Percentiles rank a stretch among this genome's conserved stretches.
Evolutionary conservation across 306 rosid genomes (phyloP).

Genomic region (Gynostemma pentaphyllum): DNA sequence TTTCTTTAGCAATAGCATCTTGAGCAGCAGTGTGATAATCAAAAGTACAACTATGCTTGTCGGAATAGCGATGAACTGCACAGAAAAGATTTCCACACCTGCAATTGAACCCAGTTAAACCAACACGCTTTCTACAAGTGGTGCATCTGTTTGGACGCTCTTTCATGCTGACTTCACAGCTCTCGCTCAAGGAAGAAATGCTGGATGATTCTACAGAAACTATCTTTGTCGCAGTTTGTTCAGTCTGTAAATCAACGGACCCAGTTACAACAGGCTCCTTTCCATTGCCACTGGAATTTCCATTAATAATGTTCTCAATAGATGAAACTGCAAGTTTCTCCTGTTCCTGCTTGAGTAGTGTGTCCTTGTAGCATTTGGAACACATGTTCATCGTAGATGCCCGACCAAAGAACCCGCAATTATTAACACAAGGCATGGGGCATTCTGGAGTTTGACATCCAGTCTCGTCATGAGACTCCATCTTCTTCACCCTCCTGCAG

Average conservation of each 20-base stretch:
- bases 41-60: constrained; percentile 52
- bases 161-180: constrained; percentile 30
- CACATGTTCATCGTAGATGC: constrained; percentile 78
- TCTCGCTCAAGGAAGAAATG: constrained; percentile 27
- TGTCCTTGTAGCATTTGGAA: constrained; percentile 75
- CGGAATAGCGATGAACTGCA: constrained; percentile 55
- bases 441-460: constrained; percentile 71
- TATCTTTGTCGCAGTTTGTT: constrained; percentile 20
- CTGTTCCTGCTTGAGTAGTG: constrained; percentile 59
- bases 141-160: constrained; percentile 44
- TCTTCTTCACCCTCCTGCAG: constrained; percentile 31
- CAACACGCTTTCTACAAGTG: constrained; percentile 59
- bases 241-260: constrained; percentile 25
- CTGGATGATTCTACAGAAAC: constrained; percentile 19
- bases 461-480: constrained; percentile 72
- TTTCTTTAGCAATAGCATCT: constrained; percentile 67
- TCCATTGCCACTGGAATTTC: constrained; percentile 20
- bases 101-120: constrained; percentile 70
- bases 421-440: constrained; percentile 58
- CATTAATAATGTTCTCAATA: constrained; percentile 52
- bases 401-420: constrained; percentile 78
- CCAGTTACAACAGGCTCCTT: constrained; percentile 27
- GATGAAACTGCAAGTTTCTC: constrained; percentile 49
- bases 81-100: constrained; percentile 60
- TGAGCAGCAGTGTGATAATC: constrained; percentile 48